Evolutionary conservation across 345 rosid genomes (phyloP).

Genomic region (Hypericum androsaemum): DNA sequence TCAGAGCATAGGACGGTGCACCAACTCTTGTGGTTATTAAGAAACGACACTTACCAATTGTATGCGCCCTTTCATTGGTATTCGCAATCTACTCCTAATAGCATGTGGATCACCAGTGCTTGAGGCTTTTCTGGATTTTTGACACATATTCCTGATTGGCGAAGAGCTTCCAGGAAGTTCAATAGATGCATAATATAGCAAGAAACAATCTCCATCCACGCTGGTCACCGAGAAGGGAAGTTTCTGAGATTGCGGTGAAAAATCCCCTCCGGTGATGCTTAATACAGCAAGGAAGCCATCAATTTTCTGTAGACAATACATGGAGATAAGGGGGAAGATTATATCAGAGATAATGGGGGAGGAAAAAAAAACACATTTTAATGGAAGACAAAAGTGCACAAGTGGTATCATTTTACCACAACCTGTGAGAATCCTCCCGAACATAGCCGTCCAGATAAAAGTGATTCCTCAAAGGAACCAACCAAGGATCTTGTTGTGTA

Average conservation of each 20-base stretch:
- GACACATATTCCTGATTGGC: slow-evolving; percentile 41
- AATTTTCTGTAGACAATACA: slow-evolving; percentile 44
- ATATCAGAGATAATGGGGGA: neutral
- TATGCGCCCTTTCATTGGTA: slow-evolving; percentile 92
- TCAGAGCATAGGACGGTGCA: neutral
- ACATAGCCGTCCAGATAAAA: slow-evolving; percentile 71
- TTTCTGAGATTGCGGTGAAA: slow-evolving; percentile 79
- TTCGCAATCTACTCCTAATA: slow-evolving; percentile 52
- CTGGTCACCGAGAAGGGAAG: slow-evolving; percentile 91
- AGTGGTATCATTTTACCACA: slow-evolving; percentile 10
- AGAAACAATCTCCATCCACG: slow-evolving; percentile 72
- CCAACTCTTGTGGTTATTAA: slow-evolving; percentile 5
- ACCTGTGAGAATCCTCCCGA: slow-evolving; percentile 65
- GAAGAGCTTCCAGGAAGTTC: slow-evolving; percentile 56
- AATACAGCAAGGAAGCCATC: slow-evolving; percentile 94
- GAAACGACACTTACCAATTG: slow-evolving; percentile 52
- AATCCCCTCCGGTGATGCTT: slow-evolving; percentile 79
- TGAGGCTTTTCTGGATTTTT: slow-evolving; percentile 38
- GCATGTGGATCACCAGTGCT: slow-evolving; percentile 53
- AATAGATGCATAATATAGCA: slow-evolving; percentile 74
- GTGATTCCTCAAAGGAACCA: slow-evolving; percentile 96
- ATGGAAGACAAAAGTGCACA: neutral
- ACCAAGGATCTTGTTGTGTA: slow-evolving; percentile 78
- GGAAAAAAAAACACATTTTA: slow-evolving; percentile 1
- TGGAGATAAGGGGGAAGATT: neutral